Evolutionary conservation across 331 rosid species (phyloP), one percentile per base, ranked within the genome.

Genomic region (Arachis monticola): DNA sequence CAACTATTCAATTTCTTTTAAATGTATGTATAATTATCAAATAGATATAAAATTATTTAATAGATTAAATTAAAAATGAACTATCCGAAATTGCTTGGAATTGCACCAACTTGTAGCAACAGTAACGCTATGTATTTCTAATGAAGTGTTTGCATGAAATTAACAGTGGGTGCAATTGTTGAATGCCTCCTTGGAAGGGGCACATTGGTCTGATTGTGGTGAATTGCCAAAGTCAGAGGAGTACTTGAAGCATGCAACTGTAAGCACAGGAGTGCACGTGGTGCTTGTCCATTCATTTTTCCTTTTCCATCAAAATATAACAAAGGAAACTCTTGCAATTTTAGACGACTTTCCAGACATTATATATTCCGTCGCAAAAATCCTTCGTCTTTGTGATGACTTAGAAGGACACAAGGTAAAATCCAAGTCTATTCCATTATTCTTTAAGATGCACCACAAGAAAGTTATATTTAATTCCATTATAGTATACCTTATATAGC

Each of bases 321-420:
- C 32, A 44, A 73, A 60, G 8, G 68, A 77, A 72, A 79, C 57
- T 40, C 70, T 78, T 11, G 46, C 85, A 14, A 60, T 82, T 56
- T 3, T 89, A 22, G 81, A 89, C 0, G 75, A 11, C 3, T 44
- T 70, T 76, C 88, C 87, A 6, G 42, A 59, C 46, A 72, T 91
- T 30, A 60, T 79, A 68, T 61, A 83, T 27, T 89, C 88, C 0
- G 42, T 67, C 6, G 87, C 88, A 5, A 83, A 82, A 30, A 84
- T 87, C 48, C 83, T 87, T 47, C 82, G 89, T 10, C 91, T 87
- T 14, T 89, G 80, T 67, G 92, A 91, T 73, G 94, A 89, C 64
- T 70, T 87, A 30, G 87, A 90, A 73, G 88, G 68, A 80, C 67
- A 73, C 2, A 51, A 77, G 85, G 88, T 81, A 84, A 40, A 2